Base-by-base conservation (phyloP, 495 filamentous ascomycete species). In the Rhypophila decipiens region DNA sequence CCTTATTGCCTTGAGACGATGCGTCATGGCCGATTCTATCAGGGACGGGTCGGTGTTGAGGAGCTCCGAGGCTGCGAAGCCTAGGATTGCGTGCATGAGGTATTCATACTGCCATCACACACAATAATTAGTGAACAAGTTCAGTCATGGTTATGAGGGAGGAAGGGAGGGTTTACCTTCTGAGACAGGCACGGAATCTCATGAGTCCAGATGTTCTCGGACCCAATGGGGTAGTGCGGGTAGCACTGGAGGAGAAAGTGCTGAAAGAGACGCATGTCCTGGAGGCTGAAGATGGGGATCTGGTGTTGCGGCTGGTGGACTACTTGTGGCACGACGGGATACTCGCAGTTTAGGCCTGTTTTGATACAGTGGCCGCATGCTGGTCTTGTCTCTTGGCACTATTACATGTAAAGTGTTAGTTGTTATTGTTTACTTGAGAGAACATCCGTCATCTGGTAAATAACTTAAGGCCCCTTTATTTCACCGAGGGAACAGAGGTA, bases 251-350 rank as follows among this genome's bases (percentile, higher is more conserved):
- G 47, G 19, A 83, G 62, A 44, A 84, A 82, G 50, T 82, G 76
- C 59, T 84, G 77, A 59, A 83, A 83, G 52, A 82, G 74, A 41
- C 78, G 71, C 60, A 84, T 76, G 58, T 83, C 79, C 18, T 76
- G 66, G 15, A 74, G 61, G 29, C 68, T 74, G 58, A 80, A 80
- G 0, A 75, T 53, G 17, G 74, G 72, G 23, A 69, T 55, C 19
- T 68, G 66, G 34, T 69, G 58, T 23, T 66, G 64, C 1, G 70
- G 70, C 65, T 73, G 69, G 40, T 71, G 70, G 10, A 62, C 55
- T 12, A 72, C 57, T 52, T 60, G 65, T 9, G 71, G 72, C 21
- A 60, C 49, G 3, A 69, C 50, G 4, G 80, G 78, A 54, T 82
- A 83, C 52, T 76, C 72, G 63, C 81, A 84, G 19, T 69, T 63